These are phyloP conservation scores for Saprolegnia diclina DNA, from an alignment of 352 stramenopile species.

Conservation along the genomic window DNA sequence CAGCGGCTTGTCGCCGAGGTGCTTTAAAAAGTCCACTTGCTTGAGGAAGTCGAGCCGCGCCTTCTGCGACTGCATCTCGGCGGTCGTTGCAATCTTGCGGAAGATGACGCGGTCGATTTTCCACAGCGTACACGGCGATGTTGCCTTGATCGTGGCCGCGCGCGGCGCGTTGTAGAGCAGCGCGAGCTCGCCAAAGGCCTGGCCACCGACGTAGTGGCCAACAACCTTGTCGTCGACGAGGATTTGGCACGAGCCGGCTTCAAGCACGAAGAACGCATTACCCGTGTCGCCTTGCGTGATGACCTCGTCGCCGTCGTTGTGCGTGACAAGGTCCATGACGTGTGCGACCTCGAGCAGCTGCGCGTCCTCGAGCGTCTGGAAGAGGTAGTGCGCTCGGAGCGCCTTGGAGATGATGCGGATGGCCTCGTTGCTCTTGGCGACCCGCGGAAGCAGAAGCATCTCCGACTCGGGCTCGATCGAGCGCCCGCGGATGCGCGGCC, in stretches of 20 bases:
- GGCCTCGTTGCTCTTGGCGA: constrained; percentile 69
- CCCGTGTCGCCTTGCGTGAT: constrained; percentile 78
- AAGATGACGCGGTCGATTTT: constrained; percentile 87
- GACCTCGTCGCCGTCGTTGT: constrained; percentile 53
- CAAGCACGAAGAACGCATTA: constrained; percentile 91
- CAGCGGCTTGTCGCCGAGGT: constrained; percentile 80
- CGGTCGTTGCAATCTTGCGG: constrained; percentile 72
- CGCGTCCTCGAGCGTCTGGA: constrained; percentile 58
- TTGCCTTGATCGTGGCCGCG: constrained; percentile 88
- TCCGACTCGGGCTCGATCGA: not conserved
- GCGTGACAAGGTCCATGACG: constrained; percentile 69
- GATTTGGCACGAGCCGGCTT: constrained; percentile 86
- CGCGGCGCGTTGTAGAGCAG: constrained; percentile 95
- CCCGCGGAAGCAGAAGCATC: constrained; percentile 29
- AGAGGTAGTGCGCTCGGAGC: constrained; percentile 74
- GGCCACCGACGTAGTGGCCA: constrained; percentile 64
- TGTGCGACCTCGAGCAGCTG: constrained; percentile 79
- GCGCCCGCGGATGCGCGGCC: not conserved
- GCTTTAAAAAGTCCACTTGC: constrained; percentile 89
- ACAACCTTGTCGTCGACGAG: constrained; percentile 67
- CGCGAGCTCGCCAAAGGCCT: constrained; percentile 93
- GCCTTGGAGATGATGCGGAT: constrained; percentile 68
- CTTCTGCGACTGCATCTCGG: constrained; percentile 57
- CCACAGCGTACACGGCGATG: constrained; percentile 84
- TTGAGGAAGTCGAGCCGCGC: constrained; percentile 86